Conservation (phyloP, 192 early-diverging fungal species). For the Lobosporangium transversale region DNA sequence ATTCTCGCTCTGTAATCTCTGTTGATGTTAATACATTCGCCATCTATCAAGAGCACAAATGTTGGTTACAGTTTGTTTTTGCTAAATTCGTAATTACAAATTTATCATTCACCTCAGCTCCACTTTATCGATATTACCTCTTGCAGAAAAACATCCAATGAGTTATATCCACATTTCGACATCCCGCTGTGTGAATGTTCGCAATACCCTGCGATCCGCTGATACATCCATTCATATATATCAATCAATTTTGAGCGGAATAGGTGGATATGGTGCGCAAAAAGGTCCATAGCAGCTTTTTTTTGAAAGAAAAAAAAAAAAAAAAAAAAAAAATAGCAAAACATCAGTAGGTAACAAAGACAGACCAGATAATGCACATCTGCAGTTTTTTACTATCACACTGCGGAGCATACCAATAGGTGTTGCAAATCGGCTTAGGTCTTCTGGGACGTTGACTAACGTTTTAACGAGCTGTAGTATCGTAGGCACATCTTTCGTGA, state of each 20-base stretch:
- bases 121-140: too few relatives aligned
- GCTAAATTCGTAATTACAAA: too few relatives aligned
- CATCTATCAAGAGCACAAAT: conserved; percentile 26
- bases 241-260: conserved; percentile 44
- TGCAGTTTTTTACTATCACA: too few relatives aligned
- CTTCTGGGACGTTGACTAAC: conserved; percentile 53
- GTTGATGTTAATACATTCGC: conserved; percentile 30
- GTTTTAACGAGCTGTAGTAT: conserved; percentile 40
- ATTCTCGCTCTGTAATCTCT: conserved; percentile 31
- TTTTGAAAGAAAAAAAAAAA: not conserved
- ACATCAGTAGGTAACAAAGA: not conserved
- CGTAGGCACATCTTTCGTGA: conserved; percentile 23
- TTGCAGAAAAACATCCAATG: conserved; percentile 48
- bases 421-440: conserved; percentile 47
- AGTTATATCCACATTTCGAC: conserved; percentile 41
- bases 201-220: conserved; percentile 30
- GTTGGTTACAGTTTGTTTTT: too few relatives aligned
- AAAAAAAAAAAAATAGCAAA: not conserved
- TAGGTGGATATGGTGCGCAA: conserved; percentile 47
- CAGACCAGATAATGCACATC: not conserved
- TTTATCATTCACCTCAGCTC: too few relatives aligned
- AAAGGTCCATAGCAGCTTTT: conserved; percentile 48
- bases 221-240: conserved; percentile 41
- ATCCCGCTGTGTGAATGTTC: conserved; percentile 50
- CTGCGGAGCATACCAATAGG: conserved; percentile 34